phyloP scores from a whole-genome alignment of 805 yeast genomes.

The Kodamaea kakaduensis region DNA sequence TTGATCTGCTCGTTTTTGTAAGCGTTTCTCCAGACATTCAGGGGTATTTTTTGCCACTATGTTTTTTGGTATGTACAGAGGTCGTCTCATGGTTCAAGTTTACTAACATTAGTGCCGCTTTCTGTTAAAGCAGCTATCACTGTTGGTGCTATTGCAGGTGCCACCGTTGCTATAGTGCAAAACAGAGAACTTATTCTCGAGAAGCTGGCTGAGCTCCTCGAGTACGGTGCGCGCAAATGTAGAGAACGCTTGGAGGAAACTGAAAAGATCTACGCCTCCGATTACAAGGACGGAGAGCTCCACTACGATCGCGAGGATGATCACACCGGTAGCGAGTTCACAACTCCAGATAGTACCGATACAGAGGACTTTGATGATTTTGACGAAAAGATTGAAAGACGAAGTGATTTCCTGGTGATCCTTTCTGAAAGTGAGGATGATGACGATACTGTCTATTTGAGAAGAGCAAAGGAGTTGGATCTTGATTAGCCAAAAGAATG shows the following conservation, averaged over 20 bases:
- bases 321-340: constrained; percentile 2
- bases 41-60: constrained; percentile 1
- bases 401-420: too few species aligned
- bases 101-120: constrained; percentile 24
- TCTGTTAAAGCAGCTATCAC: constrained; percentile 31
- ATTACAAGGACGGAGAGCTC: constrained; percentile 10
- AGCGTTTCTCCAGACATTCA: background rate
- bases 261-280: constrained; percentile 21
- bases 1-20: too few species aligned
- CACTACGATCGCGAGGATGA: constrained; percentile 1
- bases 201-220: constrained; percentile 25
- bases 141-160: constrained; percentile 32
- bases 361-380: background rate
- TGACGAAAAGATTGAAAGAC: too few species aligned
- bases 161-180: constrained; percentile 27
- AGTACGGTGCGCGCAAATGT: constrained; percentile 30
- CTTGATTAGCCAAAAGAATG: too few species aligned
- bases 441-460: too few species aligned
- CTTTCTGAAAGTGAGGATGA: too few species aligned
- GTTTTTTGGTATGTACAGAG: background rate
- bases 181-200: constrained; percentile 29
- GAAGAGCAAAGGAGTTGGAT: too few species aligned
- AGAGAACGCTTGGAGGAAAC: constrained; percentile 14
- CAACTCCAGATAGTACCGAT: constrained; percentile 9
- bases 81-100: too few species aligned